Evolutionary conservation across 495 filamentous ascomycete genomes (phyloP), one percentile per base, ranked within the genome.

Genomic region (Haplographium delicatum): DNA sequence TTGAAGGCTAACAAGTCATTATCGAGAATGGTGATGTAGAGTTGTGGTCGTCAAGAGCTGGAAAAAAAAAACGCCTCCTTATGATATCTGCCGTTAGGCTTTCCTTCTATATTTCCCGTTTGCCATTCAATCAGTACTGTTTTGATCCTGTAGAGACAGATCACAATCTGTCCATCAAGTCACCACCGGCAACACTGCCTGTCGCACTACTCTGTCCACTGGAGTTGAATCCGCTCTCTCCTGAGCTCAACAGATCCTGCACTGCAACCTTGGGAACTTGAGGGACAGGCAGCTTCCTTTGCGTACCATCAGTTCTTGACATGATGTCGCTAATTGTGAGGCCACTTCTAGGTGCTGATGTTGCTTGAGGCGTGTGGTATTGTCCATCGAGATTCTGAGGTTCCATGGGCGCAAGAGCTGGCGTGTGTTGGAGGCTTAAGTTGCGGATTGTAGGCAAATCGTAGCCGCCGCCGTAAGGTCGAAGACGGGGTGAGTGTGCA

Each of bases 321-420:
- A 98, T 93, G 64, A 98, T 96, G 58, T 98, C 91, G 52, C 79
- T 89, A 51, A 98, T 83, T 28, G 87, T 84, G 16, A 91, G 77
- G 9, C 89, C 89, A 25, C 76, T 75, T 25, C 73, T 67, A 25
- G 79, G 72, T 16, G 68, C 50, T 42, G 47, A 61, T 16, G 54
- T 42, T 27, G 37, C 57, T 49, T 39, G 58, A 8, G 44, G 35
- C 44, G 58, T 45, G 57, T 68, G 70, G 54, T 69, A 73, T 40
- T 72, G 76, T 28, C 66, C 70, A 52, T 83, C 74, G 25, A 80
- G 75, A 34, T 79, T 78, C 53, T 79, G 74, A 0, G 89, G 89
- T 71, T 97, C 93, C 80, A 98, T 89, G 1, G 93, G 93, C 10
- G 90, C 87, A 47, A 96, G 72, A 0, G 89, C 88, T 3, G 93